Conservation (phyloP, 2,329 filamentous ascomycete species). For the Sclerotinia sclerotiorum region DNA sequence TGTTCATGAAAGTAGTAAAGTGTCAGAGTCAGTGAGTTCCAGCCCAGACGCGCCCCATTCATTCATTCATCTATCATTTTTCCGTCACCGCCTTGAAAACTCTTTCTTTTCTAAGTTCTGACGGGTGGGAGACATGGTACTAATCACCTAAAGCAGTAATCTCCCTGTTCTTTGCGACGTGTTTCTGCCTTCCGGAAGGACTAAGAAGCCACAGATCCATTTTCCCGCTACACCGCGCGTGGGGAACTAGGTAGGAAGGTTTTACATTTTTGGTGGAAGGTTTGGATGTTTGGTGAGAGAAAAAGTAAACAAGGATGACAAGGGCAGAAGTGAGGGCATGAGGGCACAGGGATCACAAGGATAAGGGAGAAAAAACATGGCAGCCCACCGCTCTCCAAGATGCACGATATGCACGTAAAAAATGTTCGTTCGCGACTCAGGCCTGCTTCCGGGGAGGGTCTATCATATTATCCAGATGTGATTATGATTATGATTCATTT, state of each 20-base stretch:
- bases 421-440: conserved; percentile 22
- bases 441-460: conserved; percentile 9
- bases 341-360: too few species aligned
- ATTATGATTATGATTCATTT: conserved; percentile 16
- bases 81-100: conserved; percentile 9
- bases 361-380: not conserved
- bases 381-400: conserved; percentile 20
- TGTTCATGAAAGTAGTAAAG: not conserved
- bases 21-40: conserved; percentile 6
- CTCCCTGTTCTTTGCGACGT: conserved; percentile 18
- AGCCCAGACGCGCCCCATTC: conserved; percentile 7
- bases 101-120: not conserved
- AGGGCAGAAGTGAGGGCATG: too few species aligned
- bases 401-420: conserved; percentile 13
- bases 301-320: not conserved
- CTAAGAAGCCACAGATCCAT: conserved; percentile 1
- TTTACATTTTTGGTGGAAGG: not conserved
- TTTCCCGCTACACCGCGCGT: conserved; percentile 18
- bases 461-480: conserved; percentile 6
- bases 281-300: not conserved
- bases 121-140: not conserved
- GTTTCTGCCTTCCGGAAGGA: conserved; percentile 20
- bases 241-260: not conserved
- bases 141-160: conserved; percentile 2
- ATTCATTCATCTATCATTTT: not conserved